A percentile compares a stretch with the other conserved stretches of the same genome.
Evolutionary conservation across 495 filamentous ascomycete species (phyloP).

Genomic region (Acidiella bohemica): DNA sequence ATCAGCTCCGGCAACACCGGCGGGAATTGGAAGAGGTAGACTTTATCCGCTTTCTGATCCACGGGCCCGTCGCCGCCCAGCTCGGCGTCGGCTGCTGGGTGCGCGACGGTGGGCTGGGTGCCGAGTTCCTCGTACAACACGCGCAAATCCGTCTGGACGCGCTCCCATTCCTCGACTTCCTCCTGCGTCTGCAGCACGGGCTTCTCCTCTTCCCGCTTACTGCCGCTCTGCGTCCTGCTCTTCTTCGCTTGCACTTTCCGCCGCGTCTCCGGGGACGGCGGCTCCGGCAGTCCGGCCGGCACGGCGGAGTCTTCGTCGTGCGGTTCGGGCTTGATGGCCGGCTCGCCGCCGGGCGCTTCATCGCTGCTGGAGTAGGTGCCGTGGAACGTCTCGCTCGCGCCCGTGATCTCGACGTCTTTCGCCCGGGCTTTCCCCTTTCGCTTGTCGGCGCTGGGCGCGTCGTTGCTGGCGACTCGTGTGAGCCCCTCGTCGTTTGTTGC

Average conservation of each 20-base stretch:
- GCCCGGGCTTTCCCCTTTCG: constrained; percentile 23
- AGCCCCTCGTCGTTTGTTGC: constrained; percentile 25
- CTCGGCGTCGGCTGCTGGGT: constrained; percentile 3
- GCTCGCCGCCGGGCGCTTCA: constrained; percentile 33
- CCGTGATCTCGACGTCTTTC: constrained; percentile 28
- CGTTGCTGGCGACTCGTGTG: constrained; percentile 2
- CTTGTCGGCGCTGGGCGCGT: constrained; percentile 10
- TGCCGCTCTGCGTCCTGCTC: constrained; percentile 6
- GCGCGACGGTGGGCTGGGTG: neutral
- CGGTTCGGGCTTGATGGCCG: constrained; percentile 24
- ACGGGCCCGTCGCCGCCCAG: constrained; percentile 28
- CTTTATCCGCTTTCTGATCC: constrained; percentile 34
- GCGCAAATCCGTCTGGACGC: constrained; percentile 25
- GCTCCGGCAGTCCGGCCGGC: constrained; percentile 5
- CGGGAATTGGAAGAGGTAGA: constrained; percentile 55
- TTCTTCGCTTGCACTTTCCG: constrained; percentile 20
- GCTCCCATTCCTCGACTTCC: constrained; percentile 30
- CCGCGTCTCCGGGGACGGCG: constrained; percentile 19
- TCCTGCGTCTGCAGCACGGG: constrained; percentile 32
- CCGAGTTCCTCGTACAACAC: constrained; percentile 29
- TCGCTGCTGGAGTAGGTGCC: constrained; percentile 28
- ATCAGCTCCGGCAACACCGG: constrained; percentile 42
- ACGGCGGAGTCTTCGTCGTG: constrained; percentile 14
- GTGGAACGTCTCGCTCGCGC: constrained; percentile 21
- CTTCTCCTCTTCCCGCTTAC: constrained; percentile 4